Percentiles rank a stretch among this genome's conserved stretches.
Evolutionary conservation across 257 asterid species (phyloP).

Genomic region (Jasminum sambac): DNA sequence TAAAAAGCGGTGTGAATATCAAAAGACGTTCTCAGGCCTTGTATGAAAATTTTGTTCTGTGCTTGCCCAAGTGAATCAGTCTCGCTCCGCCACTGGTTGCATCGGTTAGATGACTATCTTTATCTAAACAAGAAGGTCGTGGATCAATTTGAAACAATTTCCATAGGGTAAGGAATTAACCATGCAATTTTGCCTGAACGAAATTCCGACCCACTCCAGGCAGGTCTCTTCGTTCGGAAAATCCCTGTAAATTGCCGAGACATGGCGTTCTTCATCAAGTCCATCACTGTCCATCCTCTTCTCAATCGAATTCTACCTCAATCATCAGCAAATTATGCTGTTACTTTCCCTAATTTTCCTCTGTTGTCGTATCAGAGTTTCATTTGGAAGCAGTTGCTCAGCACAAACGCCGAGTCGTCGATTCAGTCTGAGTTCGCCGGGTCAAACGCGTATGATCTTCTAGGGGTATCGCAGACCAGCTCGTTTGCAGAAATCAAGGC

Average conservation of each 20-base stretch:
- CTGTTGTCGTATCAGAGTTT: constrained; percentile 20
- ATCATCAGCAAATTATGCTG: constrained; percentile 1
- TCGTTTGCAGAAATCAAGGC: constrained; percentile 70
- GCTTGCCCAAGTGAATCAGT: too few species aligned
- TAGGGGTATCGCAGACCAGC: constrained; percentile 72
- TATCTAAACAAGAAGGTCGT: neutral
- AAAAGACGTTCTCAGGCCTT: too few species aligned
- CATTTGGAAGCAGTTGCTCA: constrained; percentile 46
- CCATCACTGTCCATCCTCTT: constrained; percentile 29
- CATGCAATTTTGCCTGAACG: neutral
- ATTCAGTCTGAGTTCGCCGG: constrained; percentile 61
- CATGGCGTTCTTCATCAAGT: constrained; percentile 47
- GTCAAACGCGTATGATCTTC: constrained; percentile 68
- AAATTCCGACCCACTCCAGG: neutral
- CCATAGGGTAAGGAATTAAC: neutral
- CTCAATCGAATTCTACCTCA: constrained; percentile 31
- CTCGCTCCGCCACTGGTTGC: too few species aligned
- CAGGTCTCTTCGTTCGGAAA: neutral
- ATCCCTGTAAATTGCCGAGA: neutral
- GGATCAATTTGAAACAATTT: neutral
- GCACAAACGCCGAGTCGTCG: constrained; percentile 52
- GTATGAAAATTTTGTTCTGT: too few species aligned
- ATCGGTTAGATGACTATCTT: too few species aligned
- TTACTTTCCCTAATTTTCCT: neutral
- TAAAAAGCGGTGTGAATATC: too few species aligned